A percentile compares a stretch with the other conserved stretches of the same genome.
phyloP scores from a whole-genome alignment of 352 stramenopile species.

The Phytopythium mirpurense region DNA sequence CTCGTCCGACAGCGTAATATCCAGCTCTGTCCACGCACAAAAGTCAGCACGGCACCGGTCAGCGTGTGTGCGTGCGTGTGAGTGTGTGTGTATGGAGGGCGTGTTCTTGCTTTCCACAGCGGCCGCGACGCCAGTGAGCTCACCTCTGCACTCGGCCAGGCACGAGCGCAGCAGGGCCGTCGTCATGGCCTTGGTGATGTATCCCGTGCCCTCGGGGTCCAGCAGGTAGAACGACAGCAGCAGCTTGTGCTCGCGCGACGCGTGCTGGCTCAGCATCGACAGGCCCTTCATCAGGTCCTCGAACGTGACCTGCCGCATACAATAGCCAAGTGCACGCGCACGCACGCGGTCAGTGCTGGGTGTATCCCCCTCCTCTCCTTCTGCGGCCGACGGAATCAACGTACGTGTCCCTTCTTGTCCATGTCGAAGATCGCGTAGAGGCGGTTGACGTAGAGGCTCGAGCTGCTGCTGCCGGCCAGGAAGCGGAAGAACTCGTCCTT shows the following conservation, averaged over 20 bases:
- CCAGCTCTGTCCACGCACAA: conserved; percentile 40
- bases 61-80: too few species aligned
- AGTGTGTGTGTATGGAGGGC: too few species aligned
- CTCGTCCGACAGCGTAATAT: conserved; percentile 71
- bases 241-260: conserved; percentile 82
- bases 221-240: conserved; percentile 83
- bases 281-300: conserved; percentile 78
- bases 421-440: conserved; percentile 87
- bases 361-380: neutral
- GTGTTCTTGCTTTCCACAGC: too few species aligned
- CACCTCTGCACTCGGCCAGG: conserved; percentile 80
- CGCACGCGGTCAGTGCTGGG: neutral
- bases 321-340: neutral
- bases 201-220: conserved; percentile 70
- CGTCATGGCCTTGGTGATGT: conserved; percentile 81
- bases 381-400: too few species aligned
- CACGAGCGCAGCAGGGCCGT: conserved; percentile 79
- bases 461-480: conserved; percentile 57
- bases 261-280: conserved; percentile 80
- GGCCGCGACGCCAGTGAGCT: too few species aligned
- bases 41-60: neutral
- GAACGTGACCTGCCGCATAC: conserved; percentile 58
- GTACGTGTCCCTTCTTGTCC: conserved; percentile 61
- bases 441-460: conserved; percentile 79
- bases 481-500: conserved; percentile 87